Conservation (phyloP, 352 stramenopile genomes). For the Globisporangium nodosum region DNA sequence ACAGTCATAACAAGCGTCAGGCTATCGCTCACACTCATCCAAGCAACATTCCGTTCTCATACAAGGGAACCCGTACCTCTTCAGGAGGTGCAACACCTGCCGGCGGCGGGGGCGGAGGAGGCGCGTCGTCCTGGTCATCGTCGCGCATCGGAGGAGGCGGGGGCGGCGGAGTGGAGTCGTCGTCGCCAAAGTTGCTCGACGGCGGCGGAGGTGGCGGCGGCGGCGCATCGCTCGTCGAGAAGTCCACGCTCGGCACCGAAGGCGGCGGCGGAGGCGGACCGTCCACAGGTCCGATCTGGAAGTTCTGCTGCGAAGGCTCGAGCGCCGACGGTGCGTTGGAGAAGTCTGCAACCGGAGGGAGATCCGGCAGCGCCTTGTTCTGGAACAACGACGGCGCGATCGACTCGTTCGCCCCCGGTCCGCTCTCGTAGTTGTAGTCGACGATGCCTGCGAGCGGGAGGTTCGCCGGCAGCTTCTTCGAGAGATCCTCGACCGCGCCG, state of each 20-base stretch:
- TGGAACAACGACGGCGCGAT: conserved; percentile 85
- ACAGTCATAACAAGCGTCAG: neutral
- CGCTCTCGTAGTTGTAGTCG: conserved; percentile 72
- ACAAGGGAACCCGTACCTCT: conserved; percentile 17
- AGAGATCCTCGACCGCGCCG: conserved; percentile 61
- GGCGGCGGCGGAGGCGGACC: conserved; percentile 56
- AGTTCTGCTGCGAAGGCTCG: conserved; percentile 48
- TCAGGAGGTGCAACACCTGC: conserved; percentile 19
- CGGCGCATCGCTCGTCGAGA: conserved; percentile 31
- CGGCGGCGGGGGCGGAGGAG: conserved; percentile 42
- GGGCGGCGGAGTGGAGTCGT: conserved; percentile 35
- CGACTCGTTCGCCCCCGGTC: conserved; percentile 36
- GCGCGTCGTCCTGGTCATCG: conserved; percentile 31
- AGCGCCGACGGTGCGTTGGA: conserved; percentile 52
- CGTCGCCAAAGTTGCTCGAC: conserved; percentile 31
- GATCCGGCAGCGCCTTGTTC: conserved; percentile 67
- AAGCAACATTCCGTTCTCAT: neutral
- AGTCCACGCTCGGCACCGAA: conserved; percentile 50
- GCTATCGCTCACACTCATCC: neutral
- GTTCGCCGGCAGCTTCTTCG: conserved; percentile 71
- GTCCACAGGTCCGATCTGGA: conserved; percentile 66
- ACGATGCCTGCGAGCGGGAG: conserved; percentile 76
- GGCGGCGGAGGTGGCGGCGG: conserved; percentile 49
- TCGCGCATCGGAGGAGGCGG: conserved; percentile 30
- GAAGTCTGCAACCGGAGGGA: conserved; percentile 61